phyloP scores from a whole-genome alignment of 2,329 filamentous ascomycete species.

The Hypoxylon sp. region DNA sequence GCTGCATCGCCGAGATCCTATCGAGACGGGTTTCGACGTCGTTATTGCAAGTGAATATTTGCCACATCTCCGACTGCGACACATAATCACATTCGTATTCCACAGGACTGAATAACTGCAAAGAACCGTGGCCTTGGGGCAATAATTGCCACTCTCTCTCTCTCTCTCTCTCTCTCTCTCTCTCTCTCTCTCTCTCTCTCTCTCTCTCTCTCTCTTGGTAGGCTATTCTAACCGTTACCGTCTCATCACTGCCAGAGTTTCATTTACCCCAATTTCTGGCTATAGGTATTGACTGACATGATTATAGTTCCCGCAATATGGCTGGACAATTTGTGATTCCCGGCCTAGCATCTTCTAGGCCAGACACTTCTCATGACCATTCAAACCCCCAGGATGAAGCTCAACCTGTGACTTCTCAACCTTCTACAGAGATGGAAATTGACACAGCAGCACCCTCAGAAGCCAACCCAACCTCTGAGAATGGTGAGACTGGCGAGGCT shows the following conservation, averaged over 20 bases:
- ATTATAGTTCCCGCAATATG: conserved; percentile 36
- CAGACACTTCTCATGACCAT: conserved; percentile 24
- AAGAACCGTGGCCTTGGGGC: not conserved
- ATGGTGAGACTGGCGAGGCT: conserved; percentile 4
- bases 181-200: too few species aligned
- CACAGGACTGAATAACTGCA: not conserved
- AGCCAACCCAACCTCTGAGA: not conserved
- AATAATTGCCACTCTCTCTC: conserved; percentile 6
- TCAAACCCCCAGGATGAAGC: conserved; percentile 17
- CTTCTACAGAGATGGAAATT: conserved; percentile 30
- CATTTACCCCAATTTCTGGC: not conserved
- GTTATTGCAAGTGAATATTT: not conserved
- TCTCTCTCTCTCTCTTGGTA: conserved; percentile 18
- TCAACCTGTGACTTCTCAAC: conserved; percentile 27
- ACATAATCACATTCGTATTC: not conserved
- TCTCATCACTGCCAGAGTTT: not conserved
- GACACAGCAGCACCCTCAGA: conserved; percentile 11
- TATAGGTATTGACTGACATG: conserved; percentile 10
- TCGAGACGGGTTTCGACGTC: not conserved
- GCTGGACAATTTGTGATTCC: conserved; percentile 50
- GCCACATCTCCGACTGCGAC: not conserved
- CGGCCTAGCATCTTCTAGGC: conserved; percentile 47
- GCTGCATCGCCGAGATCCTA: not conserved
- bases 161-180: too few species aligned
- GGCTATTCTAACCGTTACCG: not conserved